These are phyloP conservation scores for Suhomyces taliae DNA, from an alignment of 1,139 yeast genomes.

Conservation along the genomic window DNA sequence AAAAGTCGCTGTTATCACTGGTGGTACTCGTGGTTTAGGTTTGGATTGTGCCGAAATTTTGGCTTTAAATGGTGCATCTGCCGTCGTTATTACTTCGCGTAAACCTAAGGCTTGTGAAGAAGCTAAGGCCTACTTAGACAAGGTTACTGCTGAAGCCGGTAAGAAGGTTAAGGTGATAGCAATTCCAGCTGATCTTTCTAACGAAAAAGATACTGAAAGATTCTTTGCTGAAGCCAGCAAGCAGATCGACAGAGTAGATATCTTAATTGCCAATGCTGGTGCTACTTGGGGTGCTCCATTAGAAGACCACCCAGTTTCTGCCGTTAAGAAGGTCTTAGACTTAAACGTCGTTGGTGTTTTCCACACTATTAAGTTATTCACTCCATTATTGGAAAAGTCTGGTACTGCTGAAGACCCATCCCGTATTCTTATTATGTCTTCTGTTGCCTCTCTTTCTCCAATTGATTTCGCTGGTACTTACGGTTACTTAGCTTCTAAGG, in stretches of 20 bases:
- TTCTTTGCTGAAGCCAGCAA: constrained; percentile 46
- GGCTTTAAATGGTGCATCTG: constrained; percentile 61
- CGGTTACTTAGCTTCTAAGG: constrained; percentile 75
- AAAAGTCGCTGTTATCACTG: constrained; percentile 73
- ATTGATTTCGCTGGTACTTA: constrained; percentile 56
- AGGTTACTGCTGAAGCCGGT: constrained; percentile 43
- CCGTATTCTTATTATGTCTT: constrained; percentile 67
- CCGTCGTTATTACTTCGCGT: constrained; percentile 67
- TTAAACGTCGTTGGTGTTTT: constrained; percentile 74
- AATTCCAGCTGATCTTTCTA: constrained; percentile 62
- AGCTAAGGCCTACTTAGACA: constrained; percentile 53
- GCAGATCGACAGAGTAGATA: constrained; percentile 51
- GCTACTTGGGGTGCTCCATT: constrained; percentile 78
- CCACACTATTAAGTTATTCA: constrained; percentile 61
- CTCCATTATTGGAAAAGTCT: constrained; percentile 55
- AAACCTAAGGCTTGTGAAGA: constrained; percentile 64
- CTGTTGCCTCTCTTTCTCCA: constrained; percentile 51
- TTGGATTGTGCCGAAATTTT: constrained; percentile 67
- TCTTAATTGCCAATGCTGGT: constrained; percentile 77
- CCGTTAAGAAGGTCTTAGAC: constrained; percentile 62
- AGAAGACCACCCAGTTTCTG: constrained; percentile 60
- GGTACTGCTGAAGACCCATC: constrained; percentile 63
- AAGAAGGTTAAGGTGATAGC: constrained; percentile 48
- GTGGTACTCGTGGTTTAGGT: constrained; percentile 78
- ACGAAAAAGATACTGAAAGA: constrained; percentile 48